Conservation (phyloP, 768 basidiomycete genomes). For the Boletales sp. region DNA sequence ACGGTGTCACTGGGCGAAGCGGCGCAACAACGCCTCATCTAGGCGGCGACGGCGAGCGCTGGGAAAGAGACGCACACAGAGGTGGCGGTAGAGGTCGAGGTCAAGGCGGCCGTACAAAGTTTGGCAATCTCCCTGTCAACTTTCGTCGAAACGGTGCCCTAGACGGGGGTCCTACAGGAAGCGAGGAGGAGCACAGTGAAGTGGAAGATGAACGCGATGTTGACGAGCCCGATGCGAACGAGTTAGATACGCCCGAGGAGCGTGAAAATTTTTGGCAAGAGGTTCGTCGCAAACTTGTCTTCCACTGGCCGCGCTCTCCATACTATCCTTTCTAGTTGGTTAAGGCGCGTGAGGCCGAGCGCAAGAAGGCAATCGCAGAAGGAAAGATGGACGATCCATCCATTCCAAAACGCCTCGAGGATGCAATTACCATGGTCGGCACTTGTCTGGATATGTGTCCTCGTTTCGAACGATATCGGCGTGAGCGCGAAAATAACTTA, state of each 20-base stretch:
- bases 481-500: slow-evolving; percentile 86
- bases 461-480: slow-evolving; percentile 85
- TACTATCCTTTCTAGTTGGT: slow-evolving; percentile 47
- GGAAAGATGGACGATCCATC: slow-evolving; percentile 88
- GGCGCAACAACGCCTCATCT: slow-evolving; percentile 34
- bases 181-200: slow-evolving; percentile 34
- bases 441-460: slow-evolving; percentile 96
- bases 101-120: slow-evolving; percentile 34
- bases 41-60: slow-evolving; percentile 46
- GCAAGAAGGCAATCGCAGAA: slow-evolving; percentile 69
- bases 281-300: slow-evolving; percentile 39
- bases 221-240: slow-evolving; percentile 41
- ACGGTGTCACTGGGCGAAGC: slow-evolving; percentile 32
- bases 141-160: slow-evolving; percentile 25
- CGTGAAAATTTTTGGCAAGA: slow-evolving; percentile 69
- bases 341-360: slow-evolving; percentile 68
- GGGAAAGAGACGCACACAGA: slow-evolving; percentile 61
- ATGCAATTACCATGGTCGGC: slow-evolving; percentile 90
- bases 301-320: slow-evolving; percentile 18
- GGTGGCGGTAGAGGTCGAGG: slow-evolving; percentile 49
- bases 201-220: slow-evolving; percentile 31
- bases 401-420: slow-evolving; percentile 74
- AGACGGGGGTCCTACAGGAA: slow-evolving; percentile 30
- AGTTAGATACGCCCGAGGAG: slow-evolving; percentile 58
- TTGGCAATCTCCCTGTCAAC: slow-evolving; percentile 40